Conservation (phyloP, 192 early-diverging fungal genomes). For the Entomortierella parvispora region DNA sequence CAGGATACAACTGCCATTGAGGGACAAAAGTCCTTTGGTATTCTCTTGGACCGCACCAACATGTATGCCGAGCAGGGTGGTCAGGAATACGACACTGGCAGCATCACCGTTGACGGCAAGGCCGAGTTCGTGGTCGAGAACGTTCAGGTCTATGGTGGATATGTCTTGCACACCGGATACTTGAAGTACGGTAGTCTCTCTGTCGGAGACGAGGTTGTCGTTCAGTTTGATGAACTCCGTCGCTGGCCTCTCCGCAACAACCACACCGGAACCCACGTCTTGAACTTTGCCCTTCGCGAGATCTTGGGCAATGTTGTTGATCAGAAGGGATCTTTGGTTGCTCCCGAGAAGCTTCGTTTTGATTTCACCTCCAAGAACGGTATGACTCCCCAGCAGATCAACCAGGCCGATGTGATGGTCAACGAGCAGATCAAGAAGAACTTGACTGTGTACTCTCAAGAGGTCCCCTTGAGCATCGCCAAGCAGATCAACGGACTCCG, state of each 20-base stretch:
- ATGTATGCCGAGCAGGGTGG: conserved; percentile 99
- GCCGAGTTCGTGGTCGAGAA: conserved; percentile 93
- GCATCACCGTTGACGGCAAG: conserved; percentile 82
- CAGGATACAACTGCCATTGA: conserved; percentile 62
- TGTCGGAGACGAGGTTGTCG: conserved; percentile 76
- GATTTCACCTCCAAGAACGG: conserved; percentile 87
- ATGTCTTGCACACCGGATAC: conserved; percentile 95
- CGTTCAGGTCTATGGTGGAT: conserved; percentile 93
- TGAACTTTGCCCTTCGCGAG: conserved; percentile 93
- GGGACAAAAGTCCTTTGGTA: conserved; percentile 74
- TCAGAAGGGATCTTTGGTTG: conserved; percentile 96
- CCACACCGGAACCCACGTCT: conserved; percentile 95
- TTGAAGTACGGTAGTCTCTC: conserved; percentile 87
- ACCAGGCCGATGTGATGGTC: conserved; percentile 63
- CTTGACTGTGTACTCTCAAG: conserved; percentile 80
- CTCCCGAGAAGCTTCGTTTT: conserved; percentile 96
- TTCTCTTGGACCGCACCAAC: conserved; percentile 94
- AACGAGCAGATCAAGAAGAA: conserved; percentile 82
- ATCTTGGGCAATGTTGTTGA: conserved; percentile 83
- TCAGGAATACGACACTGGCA: conserved; percentile 93
- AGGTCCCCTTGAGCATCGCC: conserved; percentile 84
- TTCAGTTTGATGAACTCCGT: conserved; percentile 89
- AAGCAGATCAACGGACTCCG: conserved; percentile 91
- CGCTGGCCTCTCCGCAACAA: conserved; percentile 93
- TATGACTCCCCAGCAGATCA: conserved; percentile 48